Evolutionary conservation across 768 basidiomycete genomes (phyloP).

Genomic region (Saitozyma sp.): DNA sequence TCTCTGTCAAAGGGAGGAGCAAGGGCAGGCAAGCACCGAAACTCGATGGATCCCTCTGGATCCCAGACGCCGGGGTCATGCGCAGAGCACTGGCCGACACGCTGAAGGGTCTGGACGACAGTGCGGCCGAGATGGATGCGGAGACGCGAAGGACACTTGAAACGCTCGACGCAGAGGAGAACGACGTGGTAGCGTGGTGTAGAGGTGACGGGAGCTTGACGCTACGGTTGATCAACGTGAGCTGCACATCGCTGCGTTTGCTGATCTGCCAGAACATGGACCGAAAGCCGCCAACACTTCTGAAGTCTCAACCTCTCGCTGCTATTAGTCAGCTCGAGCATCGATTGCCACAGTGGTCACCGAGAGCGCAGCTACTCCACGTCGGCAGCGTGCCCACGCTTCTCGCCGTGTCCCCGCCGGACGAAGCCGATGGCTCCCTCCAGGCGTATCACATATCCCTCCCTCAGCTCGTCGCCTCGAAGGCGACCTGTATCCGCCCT

Average conservation of each 20-base stretch:
- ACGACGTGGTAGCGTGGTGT: slow-evolving; percentile 43
- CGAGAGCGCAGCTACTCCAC: slow-evolving; percentile 15
- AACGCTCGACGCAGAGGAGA: slow-evolving; percentile 28
- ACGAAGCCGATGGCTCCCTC: not conserved
- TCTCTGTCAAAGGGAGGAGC: slow-evolving; percentile 19
- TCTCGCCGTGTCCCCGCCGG: slow-evolving; percentile 10
- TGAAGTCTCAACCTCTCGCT: slow-evolving; percentile 33
- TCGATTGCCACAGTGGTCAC: too few relatives aligned
- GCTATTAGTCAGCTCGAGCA: too few relatives aligned
- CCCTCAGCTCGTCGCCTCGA: slow-evolving; percentile 10
- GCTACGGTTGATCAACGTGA: slow-evolving; percentile 36
- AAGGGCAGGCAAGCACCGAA: not conserved
- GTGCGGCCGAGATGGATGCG: not conserved
- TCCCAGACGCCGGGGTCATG: slow-evolving; percentile 68
- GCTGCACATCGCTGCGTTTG: slow-evolving; percentile 3
- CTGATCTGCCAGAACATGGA: slow-evolving; percentile 71
- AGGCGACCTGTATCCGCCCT: slow-evolving; percentile 1
- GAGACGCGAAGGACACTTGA: slow-evolving; percentile 31
- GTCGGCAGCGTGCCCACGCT: slow-evolving; percentile 7
- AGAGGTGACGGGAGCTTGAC: slow-evolving; percentile 31
- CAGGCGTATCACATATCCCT: slow-evolving; percentile 8
- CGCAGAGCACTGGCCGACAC: slow-evolving; percentile 35
- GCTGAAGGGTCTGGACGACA: slow-evolving; percentile 10
- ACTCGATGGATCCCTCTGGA: slow-evolving; percentile 54
- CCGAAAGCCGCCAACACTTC: slow-evolving; percentile 67